Evolutionary conservation across 768 basidiomycete genomes (phyloP), one percentile per base, ranked within the genome.

Genomic region (Lepiota subincarnata): DNA sequence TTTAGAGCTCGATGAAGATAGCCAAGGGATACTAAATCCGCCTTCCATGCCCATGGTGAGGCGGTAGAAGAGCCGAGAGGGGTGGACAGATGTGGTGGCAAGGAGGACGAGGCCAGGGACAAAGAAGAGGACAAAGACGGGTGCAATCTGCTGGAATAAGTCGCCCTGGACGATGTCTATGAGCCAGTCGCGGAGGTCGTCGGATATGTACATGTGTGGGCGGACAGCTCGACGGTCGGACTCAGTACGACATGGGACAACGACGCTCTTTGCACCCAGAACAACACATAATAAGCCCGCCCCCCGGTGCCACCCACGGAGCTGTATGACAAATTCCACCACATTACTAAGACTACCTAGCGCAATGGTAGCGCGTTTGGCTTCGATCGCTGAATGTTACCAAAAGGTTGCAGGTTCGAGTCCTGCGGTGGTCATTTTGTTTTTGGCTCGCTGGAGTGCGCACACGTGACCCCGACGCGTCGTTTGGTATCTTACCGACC

Each of bases 381-480:
- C 87, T 89, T 88, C 87, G 86, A 87, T 81, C 46, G 82, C 82
- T 73, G 60, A 71, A 70, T 70, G 81, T 73, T 58, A 90, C 87
- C 87, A 88, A 89, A 87, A 89, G 87, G 88, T 84, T 90, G 87
- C 87, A 88, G 87, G 88, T 90, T 90, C 88, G 87, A 90, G 85
- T 88, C 88, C 87, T 88, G 88, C 85, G 83, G 86, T 86, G 84
- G 83, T 88, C 86, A 88, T 66, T 57, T 64, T 67, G n/a, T 12
- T 12, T 24, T 38, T 49, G 19, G 31, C 16, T 31, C 6, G 31
- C 31, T 4, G 31, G 2, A 49, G 47, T 44, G 42, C 34, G 2
- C 57, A 55, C 54, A 55, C 54, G 50, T 48, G 54, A 58, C 20
- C 39, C 37, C 11, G 46, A 58, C 57, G 57, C 57, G 57, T 43